phyloP scores from a whole-genome alignment of 2,329 filamentous ascomycete genomes.

The Colletotrichum costaricense region DNA sequence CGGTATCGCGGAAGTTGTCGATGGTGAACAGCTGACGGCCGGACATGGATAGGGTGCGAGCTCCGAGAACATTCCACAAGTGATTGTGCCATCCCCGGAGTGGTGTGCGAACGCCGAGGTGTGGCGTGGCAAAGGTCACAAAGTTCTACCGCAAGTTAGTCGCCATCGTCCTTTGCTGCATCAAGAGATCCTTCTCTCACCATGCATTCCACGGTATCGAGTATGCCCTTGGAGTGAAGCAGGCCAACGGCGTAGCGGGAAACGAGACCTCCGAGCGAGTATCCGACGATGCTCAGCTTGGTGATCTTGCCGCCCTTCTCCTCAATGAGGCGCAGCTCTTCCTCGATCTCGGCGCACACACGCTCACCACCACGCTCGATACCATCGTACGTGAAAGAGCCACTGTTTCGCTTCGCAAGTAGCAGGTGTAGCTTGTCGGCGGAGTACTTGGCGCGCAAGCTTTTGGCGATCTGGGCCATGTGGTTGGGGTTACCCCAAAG shows the following conservation, averaged over 20 bases:
- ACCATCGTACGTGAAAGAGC: slow-evolving; percentile 78
- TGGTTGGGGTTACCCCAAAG: slow-evolving; percentile 86
- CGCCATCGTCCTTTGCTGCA: background rate
- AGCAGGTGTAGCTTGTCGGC: slow-evolving; percentile 76
- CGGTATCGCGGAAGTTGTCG: slow-evolving; percentile 86
- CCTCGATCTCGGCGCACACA: slow-evolving; percentile 74
- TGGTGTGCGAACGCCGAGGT: slow-evolving; percentile 80
- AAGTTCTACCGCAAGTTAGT: slow-evolving; percentile 73
- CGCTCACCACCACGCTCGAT: slow-evolving; percentile 76
- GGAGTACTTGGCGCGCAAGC: slow-evolving; percentile 70
- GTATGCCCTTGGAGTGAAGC: slow-evolving; percentile 81
- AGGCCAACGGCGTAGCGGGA: slow-evolving; percentile 88
- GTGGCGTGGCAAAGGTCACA: slow-evolving; percentile 89
- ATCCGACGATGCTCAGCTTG: slow-evolving; percentile 89
- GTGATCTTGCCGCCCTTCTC: slow-evolving; percentile 76
- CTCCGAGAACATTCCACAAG: slow-evolving; percentile 86
- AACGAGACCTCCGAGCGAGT: slow-evolving; percentile 89
- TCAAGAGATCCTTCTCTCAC: slow-evolving; percentile 52
- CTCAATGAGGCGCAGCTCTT: slow-evolving; percentile 68
- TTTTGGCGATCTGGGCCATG: slow-evolving; percentile 74
- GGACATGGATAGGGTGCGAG: slow-evolving; percentile 82
- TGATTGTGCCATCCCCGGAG: slow-evolving; percentile 73
- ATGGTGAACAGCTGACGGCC: slow-evolving; percentile 89
- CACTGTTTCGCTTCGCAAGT: slow-evolving; percentile 77
- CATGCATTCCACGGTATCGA: slow-evolving; percentile 83